Evolutionary conservation across 208 protist genomes (phyloP), one percentile per base, ranked within the genome.

Genomic region (Leishmania tropica): DNA sequence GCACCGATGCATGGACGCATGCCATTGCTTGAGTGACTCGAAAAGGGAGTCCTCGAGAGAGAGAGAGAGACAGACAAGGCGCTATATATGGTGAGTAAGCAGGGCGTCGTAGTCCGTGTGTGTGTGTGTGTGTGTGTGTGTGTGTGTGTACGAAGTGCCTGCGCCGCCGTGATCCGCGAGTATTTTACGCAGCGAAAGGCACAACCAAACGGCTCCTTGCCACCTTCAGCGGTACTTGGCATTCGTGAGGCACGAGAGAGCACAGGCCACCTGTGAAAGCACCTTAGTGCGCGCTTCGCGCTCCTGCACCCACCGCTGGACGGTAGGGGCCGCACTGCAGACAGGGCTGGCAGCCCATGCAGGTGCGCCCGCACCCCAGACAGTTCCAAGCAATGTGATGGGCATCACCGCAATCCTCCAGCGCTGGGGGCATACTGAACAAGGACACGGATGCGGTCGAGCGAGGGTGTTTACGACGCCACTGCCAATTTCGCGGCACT

Each of bases 321-420:
- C 13, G 35, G 45, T 56, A 83, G 28, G 64, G 45, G n/a, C 70
- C 65, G 51, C 92, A 95, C 17, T 86, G 58, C 24, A 76, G 64
- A 75, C 92, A 95, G 7, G 90, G 81, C 62, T 76, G 42, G n/a
- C 70, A 70, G 0, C 92, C 92, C 28, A 90, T 70, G 35, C 90
- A 84, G 58, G 75, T 71, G 19, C 76, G 78, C 15, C 85, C 77
- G 68, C 93, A 96, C 4, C 93, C 93, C 53, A 92, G 84, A 70
- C 93, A 96, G 53, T 79, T 81, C 93, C 93, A 96, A 51, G 92
- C 81, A 40, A 95, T 85, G 35, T 53, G 77, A 56, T 58, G 65
- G 1, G 11, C 81, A 2, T 37, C 81, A 47, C 31, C 19, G 56
- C 81, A 83, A 76, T 96, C 93, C 7, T 88, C 84, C 1, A n/a